Evolutionary conservation across 2,329 filamentous ascomycete species (phyloP).

Genomic region (Aspergillus terreus): DNA sequence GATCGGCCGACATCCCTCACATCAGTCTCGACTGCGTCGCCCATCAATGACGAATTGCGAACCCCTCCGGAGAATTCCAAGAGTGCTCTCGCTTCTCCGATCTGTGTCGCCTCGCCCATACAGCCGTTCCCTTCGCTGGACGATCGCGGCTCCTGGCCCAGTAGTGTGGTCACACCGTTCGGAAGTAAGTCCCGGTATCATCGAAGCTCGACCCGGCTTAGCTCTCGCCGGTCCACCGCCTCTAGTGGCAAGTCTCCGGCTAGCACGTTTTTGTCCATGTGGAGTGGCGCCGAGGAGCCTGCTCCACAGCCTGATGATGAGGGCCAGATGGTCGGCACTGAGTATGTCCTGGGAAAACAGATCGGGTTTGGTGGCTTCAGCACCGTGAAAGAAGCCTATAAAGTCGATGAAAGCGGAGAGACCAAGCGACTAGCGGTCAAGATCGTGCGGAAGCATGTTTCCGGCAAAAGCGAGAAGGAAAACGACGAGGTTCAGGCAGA

Average conservation of each 20-base stretch:
- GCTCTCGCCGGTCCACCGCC: slow-evolving; percentile 47
- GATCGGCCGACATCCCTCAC: slow-evolving; percentile 42
- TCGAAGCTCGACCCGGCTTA: slow-evolving; percentile 29
- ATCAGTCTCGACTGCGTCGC: slow-evolving; percentile 42
- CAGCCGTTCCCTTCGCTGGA: slow-evolving; percentile 37
- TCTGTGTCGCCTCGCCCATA: slow-evolving; percentile 35
- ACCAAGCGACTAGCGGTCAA: slow-evolving; percentile 59
- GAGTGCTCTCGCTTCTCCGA: slow-evolving; percentile 35
- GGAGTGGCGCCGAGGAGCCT: slow-evolving; percentile 40
- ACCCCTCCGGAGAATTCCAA: slow-evolving; percentile 38
- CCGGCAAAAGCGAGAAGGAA: slow-evolving; percentile 54
- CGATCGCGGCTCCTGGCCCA: slow-evolving; percentile 40
- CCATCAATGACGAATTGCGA: slow-evolving; percentile 36
- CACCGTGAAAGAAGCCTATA: slow-evolving; percentile 63
- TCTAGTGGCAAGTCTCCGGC: slow-evolving; percentile 56
- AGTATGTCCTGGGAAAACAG: slow-evolving; percentile 65
- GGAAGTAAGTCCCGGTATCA: slow-evolving; percentile 35
- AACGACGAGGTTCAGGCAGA: slow-evolving; percentile 64
- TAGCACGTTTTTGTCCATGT: slow-evolving; percentile 56
- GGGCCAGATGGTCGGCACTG: slow-evolving; percentile 62
- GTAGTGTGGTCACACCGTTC: slow-evolving; percentile 25
- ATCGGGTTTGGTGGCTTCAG: slow-evolving; percentile 66
- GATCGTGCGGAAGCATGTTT: slow-evolving; percentile 60
- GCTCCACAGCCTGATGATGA: slow-evolving; percentile 59
- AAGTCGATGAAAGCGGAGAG: slow-evolving; percentile 54